phyloP scores from a whole-genome alignment of 2,329 filamentous ascomycete species.

The Emericellopsis atlantica region DNA sequence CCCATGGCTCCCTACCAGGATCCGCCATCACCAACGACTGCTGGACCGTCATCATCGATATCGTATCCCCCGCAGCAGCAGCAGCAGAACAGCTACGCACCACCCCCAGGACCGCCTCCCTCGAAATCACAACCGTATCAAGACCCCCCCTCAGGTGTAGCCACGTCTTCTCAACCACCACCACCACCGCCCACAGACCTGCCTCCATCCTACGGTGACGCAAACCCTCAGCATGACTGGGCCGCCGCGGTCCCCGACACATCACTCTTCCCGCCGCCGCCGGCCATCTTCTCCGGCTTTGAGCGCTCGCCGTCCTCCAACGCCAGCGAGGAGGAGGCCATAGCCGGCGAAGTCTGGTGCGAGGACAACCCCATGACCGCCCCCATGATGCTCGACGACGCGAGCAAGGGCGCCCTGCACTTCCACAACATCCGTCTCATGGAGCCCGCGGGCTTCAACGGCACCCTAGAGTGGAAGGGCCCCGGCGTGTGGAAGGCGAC shows the following conservation, averaged over 20 bases:
- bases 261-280: slow-evolving; percentile 59
- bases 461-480: slow-evolving; percentile 28
- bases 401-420: slow-evolving; percentile 32
- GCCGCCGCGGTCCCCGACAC: slow-evolving; percentile 58
- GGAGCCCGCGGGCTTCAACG: slow-evolving; percentile 33
- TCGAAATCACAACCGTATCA: slow-evolving; percentile 1
- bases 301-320: slow-evolving; percentile 58
- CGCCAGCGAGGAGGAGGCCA: slow-evolving; percentile 49
- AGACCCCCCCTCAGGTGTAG: slow-evolving; percentile 10
- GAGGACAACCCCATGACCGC: slow-evolving; percentile 40
- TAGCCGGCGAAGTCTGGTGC: slow-evolving; percentile 56
- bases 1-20: not conserved
- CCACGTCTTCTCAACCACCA: not conserved
- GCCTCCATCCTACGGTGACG: slow-evolving; percentile 6
- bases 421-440: slow-evolving; percentile 41
- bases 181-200: not conserved
- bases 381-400: slow-evolving; percentile 35
- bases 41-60: not conserved
- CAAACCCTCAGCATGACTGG: slow-evolving; percentile 50
- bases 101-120: slow-evolving; percentile 7
- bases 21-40: not conserved
- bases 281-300: slow-evolving; percentile 49
- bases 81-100: slow-evolving; percentile 6
- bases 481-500: slow-evolving; percentile 39
- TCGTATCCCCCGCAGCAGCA: not conserved